Percentiles rank a stretch among this genome's conserved stretches.
These are phyloP conservation scores for Macrolepiota albuminosa DNA, from an alignment of 768 basidiomycete species.

Conservation along the genomic window DNA sequence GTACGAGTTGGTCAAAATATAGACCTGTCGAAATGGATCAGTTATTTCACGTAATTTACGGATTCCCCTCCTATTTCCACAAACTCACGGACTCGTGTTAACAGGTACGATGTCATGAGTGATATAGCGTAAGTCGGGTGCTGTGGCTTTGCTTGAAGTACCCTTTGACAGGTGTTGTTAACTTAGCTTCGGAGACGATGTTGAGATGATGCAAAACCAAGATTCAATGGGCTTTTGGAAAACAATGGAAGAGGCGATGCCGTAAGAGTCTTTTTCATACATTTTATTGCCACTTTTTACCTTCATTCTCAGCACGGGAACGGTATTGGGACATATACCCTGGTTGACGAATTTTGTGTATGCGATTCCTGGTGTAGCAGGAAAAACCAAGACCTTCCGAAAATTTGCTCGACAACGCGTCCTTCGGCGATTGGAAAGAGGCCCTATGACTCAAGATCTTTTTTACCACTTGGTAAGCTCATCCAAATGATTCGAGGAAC, in stretches of 20 bases:
- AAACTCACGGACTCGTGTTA: not conserved
- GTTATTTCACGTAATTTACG: slow-evolving; percentile 31
- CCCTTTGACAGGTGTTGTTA: not conserved
- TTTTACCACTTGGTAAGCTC: slow-evolving; percentile 19
- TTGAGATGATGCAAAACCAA: slow-evolving; percentile 12
- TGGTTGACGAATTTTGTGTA: slow-evolving; percentile 13
- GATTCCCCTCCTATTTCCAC: not conserved
- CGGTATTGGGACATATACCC: slow-evolving; percentile 15
- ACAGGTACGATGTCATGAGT: slow-evolving; percentile 35
- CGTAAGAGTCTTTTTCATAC: not conserved
- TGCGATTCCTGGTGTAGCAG: slow-evolving; percentile 12
- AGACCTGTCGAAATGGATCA: slow-evolving; percentile 31
- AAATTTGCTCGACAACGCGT: slow-evolving; percentile 49
- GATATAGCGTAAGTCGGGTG: slow-evolving; percentile 30
- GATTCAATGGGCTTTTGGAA: slow-evolving; percentile 10
- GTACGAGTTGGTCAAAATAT: slow-evolving; percentile 14
- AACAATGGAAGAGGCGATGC: slow-evolving; percentile 11
- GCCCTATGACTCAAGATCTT: slow-evolving; percentile 15
- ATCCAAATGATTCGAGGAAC: not conserved
- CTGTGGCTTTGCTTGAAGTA: not conserved
- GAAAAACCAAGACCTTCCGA: slow-evolving; percentile 15
- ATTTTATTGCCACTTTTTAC: not conserved
- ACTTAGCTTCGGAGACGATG: slow-evolving; percentile 25
- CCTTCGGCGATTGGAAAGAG: slow-evolving; percentile 51
- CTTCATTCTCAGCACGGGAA: slow-evolving; percentile 6